Percentiles rank a stretch among this genome's conserved stretches.
These are phyloP conservation scores for Scheffersomyces stambukii DNA, from an alignment of 1,139 yeast species.

Conservation along the genomic window DNA sequence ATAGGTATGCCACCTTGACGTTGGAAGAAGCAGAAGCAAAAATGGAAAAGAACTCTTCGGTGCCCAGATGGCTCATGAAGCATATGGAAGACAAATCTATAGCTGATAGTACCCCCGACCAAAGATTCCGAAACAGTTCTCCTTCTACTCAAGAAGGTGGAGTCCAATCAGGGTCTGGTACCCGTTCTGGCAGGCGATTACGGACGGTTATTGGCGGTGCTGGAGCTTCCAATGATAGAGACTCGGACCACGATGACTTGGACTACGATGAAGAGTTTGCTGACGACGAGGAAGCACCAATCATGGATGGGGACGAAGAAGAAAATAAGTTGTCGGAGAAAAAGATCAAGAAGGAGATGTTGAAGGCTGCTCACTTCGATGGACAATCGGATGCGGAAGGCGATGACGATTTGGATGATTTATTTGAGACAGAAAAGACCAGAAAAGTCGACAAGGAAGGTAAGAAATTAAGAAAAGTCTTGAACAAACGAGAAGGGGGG, in stretches of 20 bases:
- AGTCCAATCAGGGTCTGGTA: background rate
- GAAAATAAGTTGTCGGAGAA: slow-evolving; percentile 88
- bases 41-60: slow-evolving; percentile 76
- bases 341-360: slow-evolving; percentile 86
- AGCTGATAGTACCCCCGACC: slow-evolving; percentile 45
- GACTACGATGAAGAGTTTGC: slow-evolving; percentile 97
- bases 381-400: slow-evolving; percentile 58
- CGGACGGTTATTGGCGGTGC: slow-evolving; percentile 59
- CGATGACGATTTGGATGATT: slow-evolving; percentile 57
- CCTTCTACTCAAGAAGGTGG: slow-evolving; percentile 1
- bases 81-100: slow-evolving; percentile 65
- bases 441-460: slow-evolving; percentile 91
- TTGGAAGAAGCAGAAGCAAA: slow-evolving; percentile 95
- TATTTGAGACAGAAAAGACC: slow-evolving; percentile 57
- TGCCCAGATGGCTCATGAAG: slow-evolving; percentile 96
- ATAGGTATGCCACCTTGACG: slow-evolving; percentile 88
- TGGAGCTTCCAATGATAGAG: slow-evolving; percentile 48
- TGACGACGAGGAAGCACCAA: slow-evolving; percentile 98
- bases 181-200: slow-evolving; percentile 26
- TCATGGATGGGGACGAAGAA: slow-evolving; percentile 94
- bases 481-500: slow-evolving; percentile 84
- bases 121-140: slow-evolving; percentile 34
- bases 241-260: slow-evolving; percentile 84
- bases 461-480: slow-evolving; percentile 74
- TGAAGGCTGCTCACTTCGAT: slow-evolving; percentile 72